Evolutionary conservation across 805 yeast species (phyloP), one percentile per base, ranked within the genome.

Genomic region (Vanderwaltozyma yarrowii): DNA sequence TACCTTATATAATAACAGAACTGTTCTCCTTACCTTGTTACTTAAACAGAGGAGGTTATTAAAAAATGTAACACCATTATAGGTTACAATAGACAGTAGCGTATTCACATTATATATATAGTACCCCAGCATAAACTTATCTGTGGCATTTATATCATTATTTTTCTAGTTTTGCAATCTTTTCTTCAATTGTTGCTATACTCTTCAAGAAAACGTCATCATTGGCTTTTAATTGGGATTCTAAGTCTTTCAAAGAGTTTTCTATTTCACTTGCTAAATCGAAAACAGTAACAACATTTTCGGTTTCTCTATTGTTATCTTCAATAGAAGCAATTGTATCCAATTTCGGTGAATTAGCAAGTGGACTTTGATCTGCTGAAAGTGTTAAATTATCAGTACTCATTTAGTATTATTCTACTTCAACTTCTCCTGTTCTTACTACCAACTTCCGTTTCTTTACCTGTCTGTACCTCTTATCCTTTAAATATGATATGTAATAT

Each of bases 211-310:
- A 54, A 11, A 45, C 47, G 16, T 41, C 38, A 27, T 56, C 59
- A 27, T 52, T 50, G 3, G 33, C 36, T 6, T 43, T 33, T 14
- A 50, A 35, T n/a, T 44, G 40, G 4, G 38, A 26, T 34, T 49
- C 39, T 6, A 57, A 36, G 14, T 45, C 49, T 16, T 44, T 41
- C 20, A 58, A 30, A 1, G 54, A 39, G 23, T 45, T 43, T 38
- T 58, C 58, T 17, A 58, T 52, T 11, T 49, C 52, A 16, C 45
- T 45, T 0, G 58, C 49, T n/a, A 58, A 35, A 21, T 58, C 58
- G 38, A 49, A 58, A 3, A 58, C 46, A 5, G 58, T 56, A 4
- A 45, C 46, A 6, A 32, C 40, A n/a, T 39, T 43, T 23, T 39
- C 40, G 20, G 35, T 40, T 13, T 35, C 41, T 25, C 41, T 39